Percentiles rank a stretch among this genome's conserved stretches.
Evolutionary conservation across 306 rosid genomes (phyloP).

Genomic region (Cucurbita pepo): DNA sequence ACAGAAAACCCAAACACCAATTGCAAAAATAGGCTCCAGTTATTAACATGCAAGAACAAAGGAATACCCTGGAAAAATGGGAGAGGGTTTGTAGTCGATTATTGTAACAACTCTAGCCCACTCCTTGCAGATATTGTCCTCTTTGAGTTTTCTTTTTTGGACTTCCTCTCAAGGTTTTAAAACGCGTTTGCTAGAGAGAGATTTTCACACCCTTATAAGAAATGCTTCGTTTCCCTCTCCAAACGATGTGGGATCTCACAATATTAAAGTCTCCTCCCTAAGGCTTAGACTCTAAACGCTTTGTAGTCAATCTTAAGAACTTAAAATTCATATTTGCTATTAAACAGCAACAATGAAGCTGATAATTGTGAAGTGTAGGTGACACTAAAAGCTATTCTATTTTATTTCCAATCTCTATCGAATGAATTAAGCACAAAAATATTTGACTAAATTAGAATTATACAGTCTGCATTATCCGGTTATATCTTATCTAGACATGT

Average conservation of each 20-base stretch:
- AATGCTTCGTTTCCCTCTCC: too few relatives aligned
- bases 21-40: background rate
- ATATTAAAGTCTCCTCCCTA: background rate
- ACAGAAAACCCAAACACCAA: background rate
- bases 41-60: background rate
- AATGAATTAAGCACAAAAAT: too few relatives aligned
- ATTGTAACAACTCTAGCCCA: too few relatives aligned
- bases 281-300: background rate
- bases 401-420: too few relatives aligned
- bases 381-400: too few relatives aligned
- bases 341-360: background rate
- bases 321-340: background rate
- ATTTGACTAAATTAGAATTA: background rate
- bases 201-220: too few relatives aligned
- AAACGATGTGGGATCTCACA: too few relatives aligned
- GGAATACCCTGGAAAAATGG: background rate
- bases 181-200: too few relatives aligned
- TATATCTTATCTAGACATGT: background rate
- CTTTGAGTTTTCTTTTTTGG: too few relatives aligned
- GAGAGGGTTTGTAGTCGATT: background rate
- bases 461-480: background rate
- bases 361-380: background rate
- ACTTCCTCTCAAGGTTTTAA: too few relatives aligned
- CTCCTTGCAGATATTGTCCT: too few relatives aligned
- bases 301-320: background rate